Conservation (phyloP, 805 yeast species). For the Yarrowia deformans region DNA sequence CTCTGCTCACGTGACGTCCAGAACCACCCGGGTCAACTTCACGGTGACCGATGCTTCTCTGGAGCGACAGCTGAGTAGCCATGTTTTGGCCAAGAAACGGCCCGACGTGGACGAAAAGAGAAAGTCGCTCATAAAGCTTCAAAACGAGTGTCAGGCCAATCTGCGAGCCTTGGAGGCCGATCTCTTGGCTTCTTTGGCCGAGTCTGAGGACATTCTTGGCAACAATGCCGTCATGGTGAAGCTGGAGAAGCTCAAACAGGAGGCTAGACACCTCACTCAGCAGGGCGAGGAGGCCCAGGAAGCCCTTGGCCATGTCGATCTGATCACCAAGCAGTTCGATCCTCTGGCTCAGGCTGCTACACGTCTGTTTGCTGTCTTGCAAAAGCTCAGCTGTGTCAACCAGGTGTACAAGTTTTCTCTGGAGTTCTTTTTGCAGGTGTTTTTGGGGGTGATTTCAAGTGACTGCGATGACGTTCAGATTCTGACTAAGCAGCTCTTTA, state of each 20-base stretch:
- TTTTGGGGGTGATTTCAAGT: constrained; percentile 43
- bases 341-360: constrained; percentile 67
- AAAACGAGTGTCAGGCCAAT: constrained; percentile 64
- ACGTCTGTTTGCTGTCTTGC: constrained; percentile 57
- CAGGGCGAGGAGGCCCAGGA: constrained; percentile 63
- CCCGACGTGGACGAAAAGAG: constrained; percentile 75
- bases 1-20: constrained; percentile 58
- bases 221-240: constrained; percentile 65
- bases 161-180: constrained; percentile 64
- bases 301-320: constrained; percentile 64
- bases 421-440: constrained; percentile 53
- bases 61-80: constrained; percentile 66
- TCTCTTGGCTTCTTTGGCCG: constrained; percentile 64
- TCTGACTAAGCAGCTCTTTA: constrained; percentile 7
- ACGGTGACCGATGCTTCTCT: constrained; percentile 73
- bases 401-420: constrained; percentile 68
- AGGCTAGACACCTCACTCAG: constrained; percentile 60
- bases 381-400: constrained; percentile 54
- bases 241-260: constrained; percentile 69
- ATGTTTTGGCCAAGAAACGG: constrained; percentile 59
- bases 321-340: constrained; percentile 56
- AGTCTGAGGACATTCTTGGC: constrained; percentile 67
- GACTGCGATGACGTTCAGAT: constrained; percentile 15
- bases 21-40: constrained; percentile 69
- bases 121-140: constrained; percentile 59